Evolutionary conservation across 2,329 filamentous ascomycete genomes (phyloP).

Genomic region (Monascus ruber): DNA sequence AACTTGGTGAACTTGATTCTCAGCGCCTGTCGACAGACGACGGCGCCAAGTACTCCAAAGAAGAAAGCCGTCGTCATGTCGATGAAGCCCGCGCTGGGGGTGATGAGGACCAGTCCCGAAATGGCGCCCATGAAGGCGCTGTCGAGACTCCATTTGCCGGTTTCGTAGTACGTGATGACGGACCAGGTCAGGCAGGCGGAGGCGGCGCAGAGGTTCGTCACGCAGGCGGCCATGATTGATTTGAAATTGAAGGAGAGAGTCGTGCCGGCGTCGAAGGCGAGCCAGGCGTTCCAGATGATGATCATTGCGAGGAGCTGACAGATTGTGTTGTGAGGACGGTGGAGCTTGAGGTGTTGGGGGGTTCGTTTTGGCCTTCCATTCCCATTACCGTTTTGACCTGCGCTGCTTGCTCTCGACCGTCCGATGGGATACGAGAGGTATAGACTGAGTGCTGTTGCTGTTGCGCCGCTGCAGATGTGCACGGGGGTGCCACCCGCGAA

Average conservation of each 20-base stretch:
- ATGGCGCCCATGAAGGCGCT: conserved; percentile 43
- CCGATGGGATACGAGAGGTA: conserved; percentile 42
- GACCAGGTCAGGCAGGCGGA: conserved; percentile 39
- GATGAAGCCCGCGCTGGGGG: conserved; percentile 39
- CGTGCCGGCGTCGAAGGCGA: conserved; percentile 42
- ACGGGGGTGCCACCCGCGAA: conserved; percentile 37
- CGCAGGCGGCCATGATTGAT: conserved; percentile 39
- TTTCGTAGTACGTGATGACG: conserved; percentile 33
- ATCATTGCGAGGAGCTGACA: conserved; percentile 39
- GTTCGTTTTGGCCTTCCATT: conserved; percentile 31
- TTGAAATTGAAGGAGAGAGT: conserved; percentile 40
- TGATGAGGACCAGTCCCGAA: conserved; percentile 43
- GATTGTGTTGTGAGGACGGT: conserved; percentile 38
- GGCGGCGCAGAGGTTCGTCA: conserved; percentile 40
- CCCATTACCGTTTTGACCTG: no score
- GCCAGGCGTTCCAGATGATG: conserved; percentile 42
- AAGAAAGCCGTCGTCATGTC: conserved; percentile 39
- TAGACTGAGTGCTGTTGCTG: conserved; percentile 32
- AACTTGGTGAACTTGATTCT: conserved; percentile 42
- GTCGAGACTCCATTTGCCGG: conserved; percentile 37
- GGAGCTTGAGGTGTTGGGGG: conserved; percentile 36
- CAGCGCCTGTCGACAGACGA: conserved; percentile 40
- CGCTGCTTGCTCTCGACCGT: conserved; percentile 22
- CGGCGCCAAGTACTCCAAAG: conserved; percentile 38
- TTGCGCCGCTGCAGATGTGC: conserved; percentile 35